A percentile compares a stretch with the other conserved stretches of the same genome.
Conservation (phyloP, 1,284 basidiomycete species). For the Moesziomyces sp. region DNA sequence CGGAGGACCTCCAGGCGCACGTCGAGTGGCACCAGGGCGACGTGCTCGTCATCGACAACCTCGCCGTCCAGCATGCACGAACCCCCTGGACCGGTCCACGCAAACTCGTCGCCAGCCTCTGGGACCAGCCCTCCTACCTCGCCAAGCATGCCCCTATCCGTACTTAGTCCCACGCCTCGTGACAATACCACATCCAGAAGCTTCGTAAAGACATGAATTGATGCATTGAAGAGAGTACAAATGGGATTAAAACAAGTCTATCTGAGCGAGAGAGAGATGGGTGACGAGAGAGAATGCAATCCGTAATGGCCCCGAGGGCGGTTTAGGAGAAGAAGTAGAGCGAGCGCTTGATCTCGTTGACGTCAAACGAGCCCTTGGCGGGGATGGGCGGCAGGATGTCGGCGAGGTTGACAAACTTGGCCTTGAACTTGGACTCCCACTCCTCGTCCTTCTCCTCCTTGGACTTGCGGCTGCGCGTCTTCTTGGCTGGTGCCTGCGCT, state of each 20-base stretch:
- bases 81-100: slow-evolving; percentile 46
- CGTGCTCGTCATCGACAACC: slow-evolving; percentile 47
- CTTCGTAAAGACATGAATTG: background rate
- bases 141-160: slow-evolving; percentile 27
- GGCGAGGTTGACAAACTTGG: slow-evolving; percentile 77
- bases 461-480: slow-evolving; percentile 9
- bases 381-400: slow-evolving; percentile 86
- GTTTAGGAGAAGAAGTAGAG: slow-evolving; percentile 65
- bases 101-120: slow-evolving; percentile 44
- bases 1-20: slow-evolving; percentile 36
- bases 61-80: slow-evolving; percentile 50
- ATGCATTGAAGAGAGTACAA: slow-evolving; percentile 14
- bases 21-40: slow-evolving; percentile 50
- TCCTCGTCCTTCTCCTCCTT: slow-evolving; percentile 26
- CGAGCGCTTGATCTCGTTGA: slow-evolving; percentile 75
- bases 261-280: background rate
- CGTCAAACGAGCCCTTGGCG: slow-evolving; percentile 86
- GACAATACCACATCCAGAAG: background rate
- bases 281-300: background rate
- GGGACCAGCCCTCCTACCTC: slow-evolving; percentile 44
- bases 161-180: slow-evolving; percentile 2
- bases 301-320: no score
- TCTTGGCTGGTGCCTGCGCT: slow-evolving; percentile 2
- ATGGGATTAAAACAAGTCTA: slow-evolving; percentile 4
- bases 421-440: slow-evolving; percentile 43